phyloP scores from a whole-genome alignment of 495 filamentous ascomycete genomes.

The Trichoderma erinaceum region DNA sequence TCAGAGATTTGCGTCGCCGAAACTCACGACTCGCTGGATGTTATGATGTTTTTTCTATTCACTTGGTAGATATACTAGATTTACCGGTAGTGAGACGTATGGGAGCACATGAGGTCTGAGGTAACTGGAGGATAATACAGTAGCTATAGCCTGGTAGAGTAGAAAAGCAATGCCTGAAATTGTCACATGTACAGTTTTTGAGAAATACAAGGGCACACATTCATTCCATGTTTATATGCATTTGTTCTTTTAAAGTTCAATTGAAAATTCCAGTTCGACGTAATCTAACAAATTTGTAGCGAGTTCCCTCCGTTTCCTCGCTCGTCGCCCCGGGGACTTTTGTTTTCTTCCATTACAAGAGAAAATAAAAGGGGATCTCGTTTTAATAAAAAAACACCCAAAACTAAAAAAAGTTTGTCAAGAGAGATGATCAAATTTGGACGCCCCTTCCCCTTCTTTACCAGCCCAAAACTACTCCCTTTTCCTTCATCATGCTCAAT shows the following conservation, averaged over 20 bases:
- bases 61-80: too few species aligned
- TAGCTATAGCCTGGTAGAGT: too few species aligned
- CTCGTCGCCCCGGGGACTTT: neutral
- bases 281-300: neutral
- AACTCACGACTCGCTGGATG: too few species aligned
- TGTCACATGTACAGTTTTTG: neutral
- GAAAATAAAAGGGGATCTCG: neutral
- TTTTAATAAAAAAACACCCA: neutral
- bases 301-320: conserved; percentile 14
- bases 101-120: too few species aligned
- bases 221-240: conserved; percentile 12
- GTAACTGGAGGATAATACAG: too few species aligned
- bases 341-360: conserved; percentile 12
- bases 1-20: too few species aligned
- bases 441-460: neutral
- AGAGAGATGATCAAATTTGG: neutral
- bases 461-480: neutral
- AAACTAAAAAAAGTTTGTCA: neutral
- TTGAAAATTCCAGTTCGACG: neutral
- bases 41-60: too few species aligned
- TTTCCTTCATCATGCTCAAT: neutral
- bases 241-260: neutral
- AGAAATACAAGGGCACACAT: neutral
- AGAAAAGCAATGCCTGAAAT: neutral
- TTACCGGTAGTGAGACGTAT: too few species aligned